Base-by-base conservation (phyloP, 1,284 basidiomycete genomes). In the Papiliotrema fonsecae region DNA sequence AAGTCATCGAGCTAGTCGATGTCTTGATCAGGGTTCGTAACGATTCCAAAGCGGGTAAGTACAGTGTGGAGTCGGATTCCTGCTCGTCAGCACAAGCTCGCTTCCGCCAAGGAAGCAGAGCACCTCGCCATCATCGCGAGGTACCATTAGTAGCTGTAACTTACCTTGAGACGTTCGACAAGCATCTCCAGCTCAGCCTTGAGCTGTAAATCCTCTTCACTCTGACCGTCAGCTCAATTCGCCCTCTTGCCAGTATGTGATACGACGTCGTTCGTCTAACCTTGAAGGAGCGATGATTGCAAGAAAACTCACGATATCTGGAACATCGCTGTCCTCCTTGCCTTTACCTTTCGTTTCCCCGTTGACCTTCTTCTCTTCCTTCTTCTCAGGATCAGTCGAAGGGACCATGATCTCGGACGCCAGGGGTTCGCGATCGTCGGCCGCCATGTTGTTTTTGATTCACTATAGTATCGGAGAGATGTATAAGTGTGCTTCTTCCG, bases 1-100 rank as follows among this genome's bases (percentile, higher is more conserved):
- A 94, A n/a, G 96, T 99, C 94, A 99, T 97, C 6, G 92, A 97
- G 19, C 90, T 94, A 4, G 96, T 99, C 21, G 92, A 93, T 4
- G 96, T 97, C 65, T 91, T 80, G 65, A 98, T 98, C 34, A 98
- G 78, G 21, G 88, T 94, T 49, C 94, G 82, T 16, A 99, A 79
- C 2, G 90, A 91, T 76, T 98, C 96, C 27, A 99, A 80, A 18
- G 94, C 92, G 25, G 94, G 87, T 22, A 85, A 79, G 73, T 98
- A 88, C 34, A 99, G 80, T 21, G 79, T 77, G 0, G 83, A 85
- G 68, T 97, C 83, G 51, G 85, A 70, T 83, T 98, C 96, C 92
- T 97, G 63, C 13, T 31, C 30, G 10, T 31, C 30, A 31, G 30
- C 30, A 10, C 30, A 16, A 16, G 10, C 10, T 31, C 30, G 9